These are phyloP conservation scores for Eragrostis nindensis DNA, from an alignment of 176 grass and related monocot species.

Conservation along the genomic window DNA sequence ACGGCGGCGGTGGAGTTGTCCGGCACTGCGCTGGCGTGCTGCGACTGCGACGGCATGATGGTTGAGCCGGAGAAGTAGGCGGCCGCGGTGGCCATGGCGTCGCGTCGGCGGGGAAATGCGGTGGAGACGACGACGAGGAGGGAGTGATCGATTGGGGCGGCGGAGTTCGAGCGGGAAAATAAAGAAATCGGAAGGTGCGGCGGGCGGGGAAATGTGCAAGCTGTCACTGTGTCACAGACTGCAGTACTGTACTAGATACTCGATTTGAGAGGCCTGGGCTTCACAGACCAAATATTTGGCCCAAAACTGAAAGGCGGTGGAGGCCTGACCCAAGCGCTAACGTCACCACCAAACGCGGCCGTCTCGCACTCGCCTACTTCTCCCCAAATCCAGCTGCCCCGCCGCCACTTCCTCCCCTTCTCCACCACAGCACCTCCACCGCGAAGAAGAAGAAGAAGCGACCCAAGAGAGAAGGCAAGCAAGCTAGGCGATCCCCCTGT, in stretches of 20 bases:
- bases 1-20: slow-evolving; percentile 14
- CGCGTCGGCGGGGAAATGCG: slow-evolving; percentile 15
- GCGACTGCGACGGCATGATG: slow-evolving; percentile 41
- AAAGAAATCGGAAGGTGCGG: not conserved
- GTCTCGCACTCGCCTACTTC: slow-evolving; percentile 22
- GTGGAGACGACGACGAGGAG: slow-evolving; percentile 5
- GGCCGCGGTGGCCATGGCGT: slow-evolving; percentile 24
- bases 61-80: slow-evolving; percentile 46
- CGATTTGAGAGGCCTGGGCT: not conserved
- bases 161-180: slow-evolving; percentile 52
- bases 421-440: slow-evolving; percentile 5
- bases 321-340: slow-evolving; percentile 43
- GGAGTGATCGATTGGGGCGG: not conserved
- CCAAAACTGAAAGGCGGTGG: slow-evolving; percentile 12
- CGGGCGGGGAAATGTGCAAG: not conserved
- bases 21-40: not conserved
- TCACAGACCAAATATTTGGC: not conserved
- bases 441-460: not conserved
- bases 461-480: not conserved
- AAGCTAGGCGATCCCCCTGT: not conserved
- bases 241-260: no score
- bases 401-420: slow-evolving; percentile 14
- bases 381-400: not conserved
- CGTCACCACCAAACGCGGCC: slow-evolving; percentile 44
- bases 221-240: no score